Percentiles rank a stretch among this genome's conserved stretches.
Conservation (phyloP, 352 stramenopile species). For the Globisporangium sylvaticum region DNA sequence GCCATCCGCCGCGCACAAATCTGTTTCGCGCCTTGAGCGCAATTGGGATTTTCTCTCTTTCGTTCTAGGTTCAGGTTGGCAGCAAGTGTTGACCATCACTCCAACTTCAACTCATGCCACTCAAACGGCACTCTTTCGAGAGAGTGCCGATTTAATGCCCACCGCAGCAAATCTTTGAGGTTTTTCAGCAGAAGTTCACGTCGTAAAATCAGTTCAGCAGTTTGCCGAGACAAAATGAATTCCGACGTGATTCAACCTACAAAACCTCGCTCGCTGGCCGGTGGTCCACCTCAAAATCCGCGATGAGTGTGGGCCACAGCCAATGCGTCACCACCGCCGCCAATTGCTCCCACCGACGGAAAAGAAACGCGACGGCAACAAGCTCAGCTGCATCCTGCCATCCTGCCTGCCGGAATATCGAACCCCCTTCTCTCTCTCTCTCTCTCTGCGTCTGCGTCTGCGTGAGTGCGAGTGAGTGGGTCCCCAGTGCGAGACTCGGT, state of each 20-base stretch:
- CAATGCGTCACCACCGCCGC: background rate
- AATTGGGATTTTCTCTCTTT: too few relatives aligned
- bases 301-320: background rate
- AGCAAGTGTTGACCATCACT: background rate
- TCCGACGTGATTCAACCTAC: too few relatives aligned
- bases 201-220: too few relatives aligned
- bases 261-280: too few relatives aligned
- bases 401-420: background rate
- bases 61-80: too few relatives aligned
- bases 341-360: conserved; percentile 13
- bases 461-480: background rate
- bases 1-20: too few relatives aligned
- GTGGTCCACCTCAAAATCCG: conserved; percentile 1
- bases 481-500: background rate
- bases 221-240: background rate
- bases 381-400: background rate
- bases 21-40: too few relatives aligned
- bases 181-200: background rate
- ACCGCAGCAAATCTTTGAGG: background rate
- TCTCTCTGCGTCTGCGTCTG: background rate
- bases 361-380: conserved; percentile 15
- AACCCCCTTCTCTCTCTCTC: background rate
- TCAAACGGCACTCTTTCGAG: background rate
- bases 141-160: background rate
- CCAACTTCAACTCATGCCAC: conserved; percentile 1